A percentile compares a stretch with the other conserved stretches of the same genome.
phyloP scores from a whole-genome alignment of 2,329 filamentous ascomycete species.

The Colletotrichum melonis region DNA sequence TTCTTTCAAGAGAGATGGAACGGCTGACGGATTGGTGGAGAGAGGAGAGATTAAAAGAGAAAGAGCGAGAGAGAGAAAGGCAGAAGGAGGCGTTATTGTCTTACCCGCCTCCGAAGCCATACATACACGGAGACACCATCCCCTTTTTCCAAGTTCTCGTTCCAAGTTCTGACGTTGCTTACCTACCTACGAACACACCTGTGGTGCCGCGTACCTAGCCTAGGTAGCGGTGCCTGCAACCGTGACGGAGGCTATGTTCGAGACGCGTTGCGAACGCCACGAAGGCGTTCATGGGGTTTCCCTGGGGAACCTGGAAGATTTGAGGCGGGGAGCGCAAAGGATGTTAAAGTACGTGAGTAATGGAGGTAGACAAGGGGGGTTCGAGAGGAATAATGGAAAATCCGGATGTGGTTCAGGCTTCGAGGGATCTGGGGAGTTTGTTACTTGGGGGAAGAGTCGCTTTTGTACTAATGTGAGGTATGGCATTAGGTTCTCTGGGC shows the following conservation, averaged over 20 bases:
- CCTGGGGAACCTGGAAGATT: not conserved
- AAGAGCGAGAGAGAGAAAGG: not conserved
- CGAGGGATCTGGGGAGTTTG: not conserved
- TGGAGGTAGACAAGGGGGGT: too few species aligned
- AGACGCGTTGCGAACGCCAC: conserved; percentile 11
- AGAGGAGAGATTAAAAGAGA: too few species aligned
- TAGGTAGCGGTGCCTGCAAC: not conserved
- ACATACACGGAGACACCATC: not conserved
- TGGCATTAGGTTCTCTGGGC: not conserved
- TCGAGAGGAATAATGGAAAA: not conserved
- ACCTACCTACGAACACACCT: too few species aligned
- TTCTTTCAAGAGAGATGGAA: not conserved
- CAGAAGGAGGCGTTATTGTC: not conserved
- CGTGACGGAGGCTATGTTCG: not conserved
- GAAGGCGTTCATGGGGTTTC: conserved; percentile 10
- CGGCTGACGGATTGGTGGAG: too few species aligned
- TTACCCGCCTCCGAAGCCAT: not conserved
- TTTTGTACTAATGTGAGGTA: not conserved
- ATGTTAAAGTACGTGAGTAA: not conserved
- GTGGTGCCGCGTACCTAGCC: too few species aligned
- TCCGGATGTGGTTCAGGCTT: not conserved
- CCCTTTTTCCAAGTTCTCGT: not conserved
- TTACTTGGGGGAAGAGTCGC: not conserved
- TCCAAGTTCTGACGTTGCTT: too few species aligned
- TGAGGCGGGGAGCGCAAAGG: not conserved